Percentiles rank a stretch among this genome's conserved stretches.
Conservation (phyloP, 495 filamentous ascomycete genomes). For the Thozetella sp. region DNA sequence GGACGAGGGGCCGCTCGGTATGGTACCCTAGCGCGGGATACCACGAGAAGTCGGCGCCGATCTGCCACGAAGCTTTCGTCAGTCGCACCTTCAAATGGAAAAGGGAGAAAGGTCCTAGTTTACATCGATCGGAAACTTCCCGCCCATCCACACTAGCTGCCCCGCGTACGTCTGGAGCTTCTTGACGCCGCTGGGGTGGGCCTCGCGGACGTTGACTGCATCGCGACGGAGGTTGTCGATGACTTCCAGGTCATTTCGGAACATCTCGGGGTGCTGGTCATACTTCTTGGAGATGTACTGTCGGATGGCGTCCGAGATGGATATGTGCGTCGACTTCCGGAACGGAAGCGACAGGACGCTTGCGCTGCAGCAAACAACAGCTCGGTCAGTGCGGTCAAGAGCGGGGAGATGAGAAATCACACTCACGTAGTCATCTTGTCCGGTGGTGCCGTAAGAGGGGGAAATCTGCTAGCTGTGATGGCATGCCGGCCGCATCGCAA, state of each 20-base stretch:
- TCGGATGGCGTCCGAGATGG: slow-evolving; percentile 79
- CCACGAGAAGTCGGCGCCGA: slow-evolving; percentile 95
- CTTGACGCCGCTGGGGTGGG: slow-evolving; percentile 85
- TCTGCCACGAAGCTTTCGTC: slow-evolving; percentile 49
- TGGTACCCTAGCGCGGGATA: slow-evolving; percentile 93
- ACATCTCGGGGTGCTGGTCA: slow-evolving; percentile 99
- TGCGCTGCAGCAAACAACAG: slow-evolving; percentile 12
- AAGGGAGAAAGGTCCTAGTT: slow-evolving; percentile 25
- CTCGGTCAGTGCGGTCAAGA: not conserved
- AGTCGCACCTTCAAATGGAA: slow-evolving; percentile 12
- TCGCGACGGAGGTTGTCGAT: slow-evolving; percentile 82
- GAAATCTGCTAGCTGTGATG: slow-evolving; percentile 4
- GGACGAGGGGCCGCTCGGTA: slow-evolving; percentile 74
- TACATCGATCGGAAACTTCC: slow-evolving; percentile 97
- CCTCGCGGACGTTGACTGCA: slow-evolving; percentile 84
- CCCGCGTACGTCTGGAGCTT: slow-evolving; percentile 89
- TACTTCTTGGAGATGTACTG: slow-evolving; percentile 98
- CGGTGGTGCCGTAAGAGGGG: slow-evolving; percentile 11
- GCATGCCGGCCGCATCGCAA: slow-evolving; percentile 12
- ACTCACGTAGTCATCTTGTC: slow-evolving; percentile 9
- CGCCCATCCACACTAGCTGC: slow-evolving; percentile 90
- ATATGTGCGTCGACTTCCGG: slow-evolving; percentile 76
- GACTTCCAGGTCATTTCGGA: slow-evolving; percentile 81
- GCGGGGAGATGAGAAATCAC: not conserved
- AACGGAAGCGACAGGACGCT: slow-evolving; percentile 74